Base-by-base conservation (phyloP, 2,329 filamentous ascomycete species). In the Fusarium nematophilum region DNA sequence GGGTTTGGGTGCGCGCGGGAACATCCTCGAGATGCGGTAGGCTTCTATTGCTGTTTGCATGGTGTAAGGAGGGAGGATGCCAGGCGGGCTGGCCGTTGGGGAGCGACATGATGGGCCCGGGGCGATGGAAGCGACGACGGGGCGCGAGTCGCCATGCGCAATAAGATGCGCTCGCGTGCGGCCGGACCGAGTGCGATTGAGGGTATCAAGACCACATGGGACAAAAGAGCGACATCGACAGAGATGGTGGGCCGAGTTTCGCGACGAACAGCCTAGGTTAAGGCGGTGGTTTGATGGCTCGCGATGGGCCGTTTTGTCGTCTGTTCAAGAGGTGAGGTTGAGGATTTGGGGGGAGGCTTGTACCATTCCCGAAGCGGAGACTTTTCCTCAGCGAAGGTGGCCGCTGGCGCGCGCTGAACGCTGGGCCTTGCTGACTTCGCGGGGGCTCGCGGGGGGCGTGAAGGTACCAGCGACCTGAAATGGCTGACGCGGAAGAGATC, bases 41-140 rank as follows among this genome's bases (percentile, higher is more conserved):
- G 70, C 83, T 78, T 63, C 77, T 75, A 65, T 72, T 79, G 57
- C 77, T 81, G 72, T 78, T 78, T 64, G 75, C 71, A 59, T 82
- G 77, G 70, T 79, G 77, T 59, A 79, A 73, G 60, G 82, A 81
- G 68, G 86, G 83, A 68, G 86, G 81, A 62, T 83, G 83, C 88
- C 89, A 90, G 81, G 78, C 73, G 67, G 83, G 79, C 79, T 88
- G 86, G 78, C 86, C 83, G 78, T 88, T 87, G 77, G 83, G 79
- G 78, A 87, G 80, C 75, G 87, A 87, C 87, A 90, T 90, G 75
- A 78, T 83, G 76, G 75, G 75, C 76, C 77, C 76, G 72, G 74
- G 73, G 75, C 77, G 80, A 77, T 81, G 80, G 74, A 75, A 76
- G 76, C 76, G 76, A 78, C 74, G 70, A 73, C 74, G 67, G 73